A percentile compares a stretch with the other conserved stretches of the same genome.
Conservation (phyloP, 768 basidiomycete species). For the Kwoniella sp. region DNA sequence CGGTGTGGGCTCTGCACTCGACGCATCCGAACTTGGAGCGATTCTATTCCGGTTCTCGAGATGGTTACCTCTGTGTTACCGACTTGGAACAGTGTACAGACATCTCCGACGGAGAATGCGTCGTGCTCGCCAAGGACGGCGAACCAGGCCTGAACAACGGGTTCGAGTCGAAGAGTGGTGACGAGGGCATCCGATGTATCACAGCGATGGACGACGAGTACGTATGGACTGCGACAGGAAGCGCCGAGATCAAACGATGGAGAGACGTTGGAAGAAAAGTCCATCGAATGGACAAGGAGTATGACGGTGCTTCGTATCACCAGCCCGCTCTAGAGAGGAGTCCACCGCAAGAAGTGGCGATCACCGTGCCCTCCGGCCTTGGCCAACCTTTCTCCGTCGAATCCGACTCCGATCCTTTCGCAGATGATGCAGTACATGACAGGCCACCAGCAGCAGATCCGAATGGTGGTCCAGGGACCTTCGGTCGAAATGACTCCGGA, state of each 20-base stretch:
- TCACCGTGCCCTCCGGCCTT: constrained; percentile 16
- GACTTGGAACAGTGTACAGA: constrained; percentile 82
- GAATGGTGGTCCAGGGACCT: background rate
- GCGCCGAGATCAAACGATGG: constrained; percentile 82
- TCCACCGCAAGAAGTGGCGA: constrained; percentile 17
- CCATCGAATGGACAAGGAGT: constrained; percentile 32
- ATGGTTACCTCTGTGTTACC: constrained; percentile 84
- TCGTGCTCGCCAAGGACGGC: constrained; percentile 67
- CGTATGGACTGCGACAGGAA: constrained; percentile 87
- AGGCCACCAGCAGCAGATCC: constrained; percentile 24
- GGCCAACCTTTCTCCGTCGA: constrained; percentile 14
- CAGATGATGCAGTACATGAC: constrained; percentile 16
- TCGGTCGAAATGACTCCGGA: constrained; percentile 26
- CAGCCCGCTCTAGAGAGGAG: constrained; percentile 5
- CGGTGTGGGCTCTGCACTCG: constrained; percentile 88
- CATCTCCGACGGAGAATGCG: constrained; percentile 84
- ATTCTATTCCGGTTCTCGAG: constrained; percentile 93
- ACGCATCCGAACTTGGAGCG: constrained; percentile 79
- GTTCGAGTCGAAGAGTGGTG: constrained; percentile 59
- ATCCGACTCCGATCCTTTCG: constrained; percentile 49
- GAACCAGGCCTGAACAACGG: constrained; percentile 31
- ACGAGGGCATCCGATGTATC: constrained; percentile 80
- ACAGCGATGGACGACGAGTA: constrained; percentile 78
- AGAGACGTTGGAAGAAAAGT: constrained; percentile 59
- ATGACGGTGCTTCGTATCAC: constrained; percentile 33